Evolutionary conservation across 169 alveolate genomes (phyloP).

Genomic region (Condylostoma magnum): DNA sequence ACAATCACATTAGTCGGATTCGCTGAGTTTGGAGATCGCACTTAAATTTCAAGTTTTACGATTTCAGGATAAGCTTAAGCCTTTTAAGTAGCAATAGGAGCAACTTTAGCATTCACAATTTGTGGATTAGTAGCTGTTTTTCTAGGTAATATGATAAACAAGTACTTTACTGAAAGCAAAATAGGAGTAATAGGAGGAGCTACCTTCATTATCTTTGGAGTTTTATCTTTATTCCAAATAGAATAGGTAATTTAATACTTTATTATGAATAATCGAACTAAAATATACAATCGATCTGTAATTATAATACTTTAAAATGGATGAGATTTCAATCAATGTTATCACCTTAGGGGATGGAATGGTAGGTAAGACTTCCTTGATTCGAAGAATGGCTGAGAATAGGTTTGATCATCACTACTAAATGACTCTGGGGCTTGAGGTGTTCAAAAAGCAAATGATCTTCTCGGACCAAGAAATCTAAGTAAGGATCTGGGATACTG

Average conservation of each 20-base stretch:
- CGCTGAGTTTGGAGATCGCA: slow-evolving; percentile 72
- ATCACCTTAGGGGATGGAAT: slow-evolving; percentile 21
- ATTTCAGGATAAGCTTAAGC: slow-evolving; percentile 53
- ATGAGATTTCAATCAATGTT: no score
- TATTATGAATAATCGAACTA: no score
- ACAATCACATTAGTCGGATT: slow-evolving; percentile 37
- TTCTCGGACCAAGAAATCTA: slow-evolving; percentile 1
- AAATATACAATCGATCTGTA: no score
- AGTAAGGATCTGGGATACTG: slow-evolving; percentile 27
- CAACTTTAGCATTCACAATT: slow-evolving; percentile 44
- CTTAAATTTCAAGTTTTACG: slow-evolving; percentile 56
- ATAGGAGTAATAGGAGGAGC: slow-evolving; percentile 60
- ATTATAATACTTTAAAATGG: no score
- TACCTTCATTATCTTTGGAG: slow-evolving; percentile 44
- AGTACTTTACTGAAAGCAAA: slow-evolving; percentile 45
- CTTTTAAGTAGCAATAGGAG: slow-evolving; percentile 48
- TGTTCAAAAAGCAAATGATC: not conserved
- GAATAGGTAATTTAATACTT: no score
- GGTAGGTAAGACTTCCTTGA: slow-evolving; percentile 23
- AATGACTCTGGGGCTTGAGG: slow-evolving; percentile 21
- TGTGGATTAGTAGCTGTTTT: slow-evolving; percentile 52
- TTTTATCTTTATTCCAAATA: no score
- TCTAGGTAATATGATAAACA: slow-evolving; percentile 41
- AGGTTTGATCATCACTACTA: not conserved
- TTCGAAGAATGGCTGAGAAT: slow-evolving; percentile 15